Base-by-base conservation (phyloP, 2,329 filamentous ascomycete species). In the Botrytis porri region DNA sequence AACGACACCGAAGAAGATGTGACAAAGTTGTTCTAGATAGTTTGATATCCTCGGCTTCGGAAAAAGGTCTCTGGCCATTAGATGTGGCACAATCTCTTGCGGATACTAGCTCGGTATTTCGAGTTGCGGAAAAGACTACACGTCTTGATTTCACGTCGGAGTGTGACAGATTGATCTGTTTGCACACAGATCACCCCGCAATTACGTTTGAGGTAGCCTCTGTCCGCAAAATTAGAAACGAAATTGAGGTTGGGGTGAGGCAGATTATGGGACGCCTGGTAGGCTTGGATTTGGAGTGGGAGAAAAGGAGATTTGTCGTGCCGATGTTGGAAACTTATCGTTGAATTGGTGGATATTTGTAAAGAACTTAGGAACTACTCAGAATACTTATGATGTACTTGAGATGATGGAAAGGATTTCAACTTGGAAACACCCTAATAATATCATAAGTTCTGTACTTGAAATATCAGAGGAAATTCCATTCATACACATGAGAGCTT, bases 391-490 rank as follows among this genome's bases (percentile, higher is more conserved):
- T 51, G 14, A 25, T 51, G 5, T 54, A 29, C 29, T 54, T 29
- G 14, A 25, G 5, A 16, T 1, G n/a, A 54, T 29, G 14, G 14
- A 7, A 2, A 8, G 14, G 6, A 51, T n/a, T 14, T 51, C 6
- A 1, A n/a, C n/a, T 14, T 14, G 48, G 4, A 10, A 51, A 51
- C 14, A 16, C n/a, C 7, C 14, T 0, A 16, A 25, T 7, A n/a
- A 51, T n/a, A n/a, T 1, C 6, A 51, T 3, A n/a, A 51, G 3
- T 6, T 51, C 8, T n/a, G 25, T 12, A 12, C 3, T 29, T 29
- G 1, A 18, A 54, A 0, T 0, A 54, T 12, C 9, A 4, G 3
- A n/a, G 7, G 18, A 54, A 4, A 25, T 16, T 7, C 1, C 6
- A 54, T 54, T 29, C 6, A 16, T 0, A 16, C 29, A 4, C 18